Conservation (phyloP, 225 moss, liverwort and hornwort genomes). For the Polytrichum formosum region DNA sequence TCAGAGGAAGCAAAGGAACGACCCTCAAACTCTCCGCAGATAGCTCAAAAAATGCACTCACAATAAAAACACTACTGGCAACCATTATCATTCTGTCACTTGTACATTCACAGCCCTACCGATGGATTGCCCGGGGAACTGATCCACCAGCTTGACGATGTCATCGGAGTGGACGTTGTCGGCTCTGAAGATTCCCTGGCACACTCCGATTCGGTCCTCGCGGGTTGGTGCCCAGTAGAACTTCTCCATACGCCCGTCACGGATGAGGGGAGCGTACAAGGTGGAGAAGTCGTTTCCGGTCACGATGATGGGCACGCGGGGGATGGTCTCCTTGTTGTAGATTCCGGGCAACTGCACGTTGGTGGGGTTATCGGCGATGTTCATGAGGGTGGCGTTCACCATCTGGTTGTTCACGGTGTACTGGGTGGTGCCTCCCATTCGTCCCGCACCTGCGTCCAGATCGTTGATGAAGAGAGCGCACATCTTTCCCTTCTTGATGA, state of each 20-base stretch:
- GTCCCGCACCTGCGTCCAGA: slow-evolving; percentile 94
- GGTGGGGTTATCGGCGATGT: slow-evolving; percentile 86
- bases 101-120: slow-evolving; percentile 27
- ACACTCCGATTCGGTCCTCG: slow-evolving; percentile 87
- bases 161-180: slow-evolving; percentile 47
- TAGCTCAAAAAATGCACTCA: too few species aligned
- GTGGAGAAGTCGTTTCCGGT: slow-evolving; percentile 82
- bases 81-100: too few species aligned
- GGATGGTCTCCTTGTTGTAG: slow-evolving; percentile 79
- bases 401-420: slow-evolving; percentile 99
- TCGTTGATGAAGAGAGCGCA: slow-evolving; percentile 96
- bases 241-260: slow-evolving; percentile 81
- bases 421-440: slow-evolving; percentile 96
- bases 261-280: slow-evolving; percentile 69
- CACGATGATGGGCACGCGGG: slow-evolving; percentile 82
- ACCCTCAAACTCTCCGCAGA: too few species aligned
- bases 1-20: too few species aligned
- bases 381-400: slow-evolving; percentile 99
- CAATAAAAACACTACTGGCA: too few species aligned
- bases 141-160: slow-evolving; percentile 62
- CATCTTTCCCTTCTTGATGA: slow-evolving; percentile 98
- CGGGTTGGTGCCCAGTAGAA: slow-evolving; percentile 93
- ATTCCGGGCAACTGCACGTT: slow-evolving; percentile 90
- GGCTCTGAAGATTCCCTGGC: slow-evolving; percentile 69
- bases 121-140: slow-evolving; percentile 91